Conservation (phyloP, 495 filamentous ascomycete genomes). For the Xylaria curta region DNA sequence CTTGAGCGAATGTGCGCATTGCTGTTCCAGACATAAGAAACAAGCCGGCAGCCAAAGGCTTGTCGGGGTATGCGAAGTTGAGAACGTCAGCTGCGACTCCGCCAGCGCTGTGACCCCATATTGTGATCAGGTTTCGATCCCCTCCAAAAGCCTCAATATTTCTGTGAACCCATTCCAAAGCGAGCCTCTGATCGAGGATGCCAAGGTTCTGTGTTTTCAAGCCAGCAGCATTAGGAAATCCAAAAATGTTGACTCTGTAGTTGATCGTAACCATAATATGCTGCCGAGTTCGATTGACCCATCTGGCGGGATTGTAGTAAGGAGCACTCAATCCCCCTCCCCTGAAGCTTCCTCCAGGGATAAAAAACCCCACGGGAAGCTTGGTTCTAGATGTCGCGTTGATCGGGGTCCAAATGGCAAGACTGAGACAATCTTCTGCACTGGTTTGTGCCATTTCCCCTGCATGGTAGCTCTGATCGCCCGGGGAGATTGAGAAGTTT, state of each 20-base stretch:
- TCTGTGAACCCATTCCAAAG: conserved; percentile 71
- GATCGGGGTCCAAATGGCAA: conserved; percentile 60
- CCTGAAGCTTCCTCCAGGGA: conserved; percentile 54
- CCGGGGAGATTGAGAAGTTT: conserved; percentile 40
- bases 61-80: conserved; percentile 52
- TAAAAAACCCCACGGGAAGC: conserved; percentile 57
- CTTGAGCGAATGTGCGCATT: conserved; percentile 39
- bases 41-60: conserved; percentile 53
- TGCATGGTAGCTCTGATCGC: conserved; percentile 40
- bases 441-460: conserved; percentile 45
- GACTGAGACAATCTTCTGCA: conserved; percentile 59
- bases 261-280: conserved; percentile 65
- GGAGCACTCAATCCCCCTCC: conserved; percentile 50
- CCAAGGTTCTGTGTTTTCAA: conserved; percentile 54
- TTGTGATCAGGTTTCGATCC: conserved; percentile 62
- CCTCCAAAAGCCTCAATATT: conserved; percentile 75
- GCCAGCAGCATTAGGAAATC: conserved; percentile 58
- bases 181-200: conserved; percentile 63
- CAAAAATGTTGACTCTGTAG: conserved; percentile 67
- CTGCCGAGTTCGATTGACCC: conserved; percentile 51
- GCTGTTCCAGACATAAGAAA: conserved; percentile 57
- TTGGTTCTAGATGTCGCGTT: conserved; percentile 35
- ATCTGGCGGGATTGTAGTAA: conserved; percentile 50
- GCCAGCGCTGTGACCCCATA: conserved; percentile 60
- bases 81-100: conserved; percentile 49